These are phyloP conservation scores for Tephrocybe sp. DNA, from an alignment of 768 basidiomycete genomes.

Conservation along the genomic window DNA sequence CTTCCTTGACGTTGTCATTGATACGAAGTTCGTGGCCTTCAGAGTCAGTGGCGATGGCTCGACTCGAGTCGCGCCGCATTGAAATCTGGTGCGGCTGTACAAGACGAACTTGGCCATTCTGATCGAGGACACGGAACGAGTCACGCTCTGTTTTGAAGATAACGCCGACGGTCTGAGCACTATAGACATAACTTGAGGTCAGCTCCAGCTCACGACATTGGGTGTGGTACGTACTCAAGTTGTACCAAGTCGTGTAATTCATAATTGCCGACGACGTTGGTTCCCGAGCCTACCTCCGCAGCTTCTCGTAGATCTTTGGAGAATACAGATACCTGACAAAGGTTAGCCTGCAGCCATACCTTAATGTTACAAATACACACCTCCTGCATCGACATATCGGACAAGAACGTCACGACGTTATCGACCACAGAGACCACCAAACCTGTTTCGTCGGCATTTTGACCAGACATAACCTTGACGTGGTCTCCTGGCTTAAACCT, in stretches of 20 bases:
- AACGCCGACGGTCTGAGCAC: conserved; percentile 91
- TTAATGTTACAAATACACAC: conserved; percentile 35
- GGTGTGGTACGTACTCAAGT: conserved; percentile 69
- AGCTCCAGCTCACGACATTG: not conserved
- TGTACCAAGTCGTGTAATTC: conserved; percentile 96
- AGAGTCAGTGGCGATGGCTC: conserved; percentile 86
- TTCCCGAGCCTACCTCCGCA: conserved; percentile 92
- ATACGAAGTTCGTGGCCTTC: conserved; percentile 83
- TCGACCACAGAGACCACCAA: conserved; percentile 89
- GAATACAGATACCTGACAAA: conserved; percentile 84
- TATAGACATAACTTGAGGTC: conserved; percentile 30
- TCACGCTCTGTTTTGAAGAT: conserved; percentile 97
- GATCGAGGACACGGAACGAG: conserved; percentile 94
- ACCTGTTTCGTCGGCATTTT: conserved; percentile 94
- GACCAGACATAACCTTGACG: conserved; percentile 96
- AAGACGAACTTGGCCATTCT: conserved; percentile 84
- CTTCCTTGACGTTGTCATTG: conserved; percentile 92
- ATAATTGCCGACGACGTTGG: conserved; percentile 88
- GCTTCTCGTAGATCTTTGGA: conserved; percentile 96
- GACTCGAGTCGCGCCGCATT: conserved; percentile 78
- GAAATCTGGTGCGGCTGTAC: conserved; percentile 95
- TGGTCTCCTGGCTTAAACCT: conserved; percentile 97
- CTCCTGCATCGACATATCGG: conserved; percentile 97
- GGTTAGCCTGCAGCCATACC: conserved; percentile 1
- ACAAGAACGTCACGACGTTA: conserved; percentile 91